A percentile compares a stretch with the other conserved stretches of the same genome.
phyloP scores from a whole-genome alignment of 2,329 filamentous ascomycete genomes.

The Herpotrichia juniperi region DNA sequence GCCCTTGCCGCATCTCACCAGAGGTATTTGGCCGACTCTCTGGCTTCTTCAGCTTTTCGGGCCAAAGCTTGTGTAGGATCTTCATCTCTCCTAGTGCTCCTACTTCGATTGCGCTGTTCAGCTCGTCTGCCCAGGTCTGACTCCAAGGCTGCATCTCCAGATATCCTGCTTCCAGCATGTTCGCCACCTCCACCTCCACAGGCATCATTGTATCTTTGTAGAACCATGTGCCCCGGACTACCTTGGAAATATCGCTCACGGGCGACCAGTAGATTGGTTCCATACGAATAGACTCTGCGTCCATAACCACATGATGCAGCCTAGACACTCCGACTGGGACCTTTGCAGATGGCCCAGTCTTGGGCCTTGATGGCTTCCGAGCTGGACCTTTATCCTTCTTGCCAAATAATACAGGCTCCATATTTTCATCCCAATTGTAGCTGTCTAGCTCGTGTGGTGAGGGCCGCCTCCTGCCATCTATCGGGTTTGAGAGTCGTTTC shows the following conservation, averaged over 20 bases:
- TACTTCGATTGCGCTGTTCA: constrained; percentile 88
- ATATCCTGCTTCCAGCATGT: constrained; percentile 91
- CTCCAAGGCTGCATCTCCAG: constrained; percentile 85
- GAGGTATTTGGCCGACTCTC: constrained; percentile 51
- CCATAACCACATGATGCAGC: constrained; percentile 85
- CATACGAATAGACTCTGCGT: constrained; percentile 69
- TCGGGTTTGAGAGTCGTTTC: constrained; percentile 26
- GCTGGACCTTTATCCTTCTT: constrained; percentile 36
- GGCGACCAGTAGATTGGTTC: constrained; percentile 98
- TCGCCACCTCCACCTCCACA: constrained; percentile 82
- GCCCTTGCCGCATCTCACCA: constrained; percentile 34
- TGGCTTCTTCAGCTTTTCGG: constrained; percentile 64
- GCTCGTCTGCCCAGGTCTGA: constrained; percentile 89
- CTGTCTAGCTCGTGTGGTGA: constrained; percentile 51
- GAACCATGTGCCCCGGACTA: constrained; percentile 93
- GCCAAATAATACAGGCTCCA: constrained; percentile 37
- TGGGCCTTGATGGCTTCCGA: constrained; percentile 25
- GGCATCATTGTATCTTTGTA: constrained; percentile 95
- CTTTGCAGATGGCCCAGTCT: constrained; percentile 54
- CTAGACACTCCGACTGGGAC: constrained; percentile 90
- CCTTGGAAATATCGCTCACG: constrained; percentile 82
- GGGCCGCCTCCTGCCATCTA: constrained; percentile 39
- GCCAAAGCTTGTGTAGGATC: constrained; percentile 83
- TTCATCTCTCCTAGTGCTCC: constrained; percentile 91
- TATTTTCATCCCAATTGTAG: constrained; percentile 56